Evolutionary conservation across 2,329 filamentous ascomycete genomes (phyloP), one percentile per base, ranked within the genome.

Genomic region (Fusarium sp.): DNA sequence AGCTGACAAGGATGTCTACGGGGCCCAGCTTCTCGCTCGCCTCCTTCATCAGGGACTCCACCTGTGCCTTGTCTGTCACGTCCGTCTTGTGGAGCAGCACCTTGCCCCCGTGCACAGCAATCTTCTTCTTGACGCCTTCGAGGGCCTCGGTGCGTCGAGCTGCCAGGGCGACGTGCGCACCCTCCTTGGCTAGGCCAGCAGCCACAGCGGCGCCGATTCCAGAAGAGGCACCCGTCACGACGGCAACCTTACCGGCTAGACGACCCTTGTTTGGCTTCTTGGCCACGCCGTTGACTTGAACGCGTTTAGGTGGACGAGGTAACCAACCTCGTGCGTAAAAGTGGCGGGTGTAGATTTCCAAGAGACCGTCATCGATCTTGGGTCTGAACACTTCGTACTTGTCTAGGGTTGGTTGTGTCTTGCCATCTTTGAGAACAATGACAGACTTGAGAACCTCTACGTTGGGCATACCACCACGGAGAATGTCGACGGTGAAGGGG

Each of bases 311-410:
- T 20, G 92, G 87, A 4, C 84, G 86, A 7, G 90, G 86, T 6
- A 96, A 85, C 93, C 93, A 96, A 51, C 93, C 93, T 80, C 93
- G 86, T 20, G 92, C 92, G 78, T 92, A 95, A 87, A 93, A 96
- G 80, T 95, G 92, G 17, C 93, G 92, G 24, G 92, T 89, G 79
- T 96, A 96, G 0, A 91, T 95, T 80, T 93, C 91, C 8, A 95
- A 87, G n/a, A 96, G 84, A 16, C 89, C 86, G 20, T 83, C 85
- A 77, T 95, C 92, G 27, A 95, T 92, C 80, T 90, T 91, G 2
- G 92, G 92, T 6, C 93, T 87, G 73, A 90, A 85, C 1, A 95
- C 68, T 77, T 86, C 75, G 83, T 87, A 79, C 82, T 80, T 75
- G 7, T 82, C 80, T 16, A 90, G 89, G 59, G 90, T 86, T 1